Evolutionary conservation across 2,329 filamentous ascomycete species (phyloP), one percentile per base, ranked within the genome.

Genomic region (Harringtonia lauricola): DNA sequence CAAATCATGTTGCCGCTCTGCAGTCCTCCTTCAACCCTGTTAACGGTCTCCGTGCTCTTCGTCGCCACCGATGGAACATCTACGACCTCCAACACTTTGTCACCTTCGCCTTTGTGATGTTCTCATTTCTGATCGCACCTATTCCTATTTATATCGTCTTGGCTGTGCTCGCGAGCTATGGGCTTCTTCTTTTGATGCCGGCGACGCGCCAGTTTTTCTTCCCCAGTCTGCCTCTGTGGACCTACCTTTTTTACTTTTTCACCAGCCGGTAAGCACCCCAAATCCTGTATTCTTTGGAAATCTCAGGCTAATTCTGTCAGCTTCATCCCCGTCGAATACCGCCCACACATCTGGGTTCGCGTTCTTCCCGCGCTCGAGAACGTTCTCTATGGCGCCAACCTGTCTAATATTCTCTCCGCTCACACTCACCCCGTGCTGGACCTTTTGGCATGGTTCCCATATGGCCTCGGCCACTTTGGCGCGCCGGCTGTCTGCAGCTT

Each of bases 301-400:
- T 19, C 19, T n/a, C 7, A 35, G 30, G 40, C 15, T 18, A 41
- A 42, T 40, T 39, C 18, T 24, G 8, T 12, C 57, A 94, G 88
- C 58, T 95, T 94, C 66, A 89, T 95, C 54, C 84, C 87, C 31
- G 76, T 80, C 53, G 84, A 90, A 58, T 92, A 88, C 67, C 81
- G 90, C 53, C 89, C 89, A 47, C 83, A 87, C 49, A 95, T 95
- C 56, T 95, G 88, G 86, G 90, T 95, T 52, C 87, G 89, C 57
- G 87, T 96, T 24, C 75, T 96, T 30, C 90, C 90, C 5, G 87
- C 90, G 17, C 76, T 96, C 51, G 90, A 96, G 66, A 95, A 96
- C 63, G 92, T 96, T 49, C 74, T 96, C 29, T 96, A 95, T 59
- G 90, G 90, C 54, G 88, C 89, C 50, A 95, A 95, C 64, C 73